A percentile compares a stretch with the other conserved stretches of the same genome.
These are phyloP conservation scores for Paramecium pentaurelia DNA, from an alignment of 73 alveolate genomes.

Conservation along the genomic window DNA sequence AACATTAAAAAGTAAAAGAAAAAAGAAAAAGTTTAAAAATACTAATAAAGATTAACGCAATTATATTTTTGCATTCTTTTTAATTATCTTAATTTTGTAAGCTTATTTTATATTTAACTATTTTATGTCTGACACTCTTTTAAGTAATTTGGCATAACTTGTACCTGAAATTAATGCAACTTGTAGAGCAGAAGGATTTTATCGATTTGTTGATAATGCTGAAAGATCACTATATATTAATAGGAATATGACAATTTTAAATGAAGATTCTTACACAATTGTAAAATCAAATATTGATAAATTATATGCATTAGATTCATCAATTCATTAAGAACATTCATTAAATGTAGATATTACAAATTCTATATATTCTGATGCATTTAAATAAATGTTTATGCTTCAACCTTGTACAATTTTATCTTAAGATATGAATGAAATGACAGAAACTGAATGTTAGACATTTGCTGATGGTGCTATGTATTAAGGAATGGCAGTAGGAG, in stretches of 20 bases:
- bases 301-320: constrained; percentile 47
- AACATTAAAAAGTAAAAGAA: constrained; percentile 41
- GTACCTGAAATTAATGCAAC: constrained; percentile 59
- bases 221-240: constrained; percentile 48
- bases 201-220: constrained; percentile 40
- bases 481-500: constrained; percentile 65
- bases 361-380: constrained; percentile 37
- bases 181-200: constrained; percentile 48
- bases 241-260: not conserved
- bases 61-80: not conserved
- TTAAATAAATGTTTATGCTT: constrained; percentile 47
- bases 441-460: constrained; percentile 1
- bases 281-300: not conserved
- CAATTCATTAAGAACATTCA: constrained; percentile 55
- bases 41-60: constrained; percentile 23
- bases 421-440: not conserved
- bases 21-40: constrained; percentile 56
- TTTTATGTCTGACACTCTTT: constrained; percentile 9
- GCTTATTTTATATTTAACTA: constrained; percentile 54
- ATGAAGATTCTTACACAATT: not conserved
- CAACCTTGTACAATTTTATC: constrained; percentile 50
- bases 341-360: constrained; percentile 36
- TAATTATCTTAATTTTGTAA: not conserved
- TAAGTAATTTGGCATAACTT: not conserved
- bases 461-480: constrained; percentile 59